Evolutionary conservation across 192 early-diverging fungal genomes (phyloP), one percentile per base, ranked within the genome.

Genomic region (Coemansia sp.): DNA sequence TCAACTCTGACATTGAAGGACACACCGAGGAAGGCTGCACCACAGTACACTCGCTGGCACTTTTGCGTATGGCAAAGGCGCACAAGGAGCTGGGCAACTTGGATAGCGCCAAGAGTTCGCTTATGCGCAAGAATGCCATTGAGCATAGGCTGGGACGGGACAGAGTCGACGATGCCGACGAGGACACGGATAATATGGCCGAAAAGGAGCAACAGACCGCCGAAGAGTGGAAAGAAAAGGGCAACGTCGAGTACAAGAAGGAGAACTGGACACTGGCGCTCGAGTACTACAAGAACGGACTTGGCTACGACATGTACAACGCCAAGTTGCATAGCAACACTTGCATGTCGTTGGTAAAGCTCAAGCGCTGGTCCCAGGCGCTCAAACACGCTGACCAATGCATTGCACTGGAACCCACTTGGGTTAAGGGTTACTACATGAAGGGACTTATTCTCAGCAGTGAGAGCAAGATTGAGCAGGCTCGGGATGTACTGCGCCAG

Each of bases 371-470:
- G 60, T 9, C 68, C 5, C 76, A 78, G 38, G 76, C 76, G 3
- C 42, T 78, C 43, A 78, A 72, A 45, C 70, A 78, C 41, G 76
- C 76, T 25, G 76, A 78, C n/a, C 76, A 78, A 51, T 78, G 76
- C 30, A 78, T 78, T 36, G 64, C 59, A 14, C 54, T 78, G 18
- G 76, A 78, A 25, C 76, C 76, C 15, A 38, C 46, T 5, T 78
- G 76, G 76, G 76, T 65, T 51, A 78, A 78, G 51, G 76, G 76
- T 0, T 73, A 78, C 30, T 78, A 78, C 34, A 66, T 78, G 60
- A 78, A 78, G 70, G 76, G 69, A 0, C 27, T 60, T 26, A 61
- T 78, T 10, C 58, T 78, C 32, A 72, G 69, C 42, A 61, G 39
- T 23, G 69, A 78, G 50, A 78, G 69, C 65, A 72, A 73, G 61